A percentile compares a stretch with the other conserved stretches of the same genome.
Evolutionary conservation across 768 basidiomycete species (phyloP).

Genomic region (Mrakia blollopis): DNA sequence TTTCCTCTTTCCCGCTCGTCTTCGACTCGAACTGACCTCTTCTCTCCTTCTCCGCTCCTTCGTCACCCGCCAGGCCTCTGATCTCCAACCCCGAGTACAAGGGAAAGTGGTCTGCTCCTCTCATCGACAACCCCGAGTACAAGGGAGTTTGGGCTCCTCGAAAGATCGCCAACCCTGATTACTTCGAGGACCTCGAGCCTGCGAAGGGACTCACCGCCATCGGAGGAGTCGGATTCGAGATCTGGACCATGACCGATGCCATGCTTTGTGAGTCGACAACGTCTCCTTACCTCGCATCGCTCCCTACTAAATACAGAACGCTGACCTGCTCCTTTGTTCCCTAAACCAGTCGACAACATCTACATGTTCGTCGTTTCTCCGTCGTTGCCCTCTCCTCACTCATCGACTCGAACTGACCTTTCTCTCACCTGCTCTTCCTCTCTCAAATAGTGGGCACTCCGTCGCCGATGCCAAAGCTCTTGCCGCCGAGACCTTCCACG

Average conservation of each 20-base stretch:
- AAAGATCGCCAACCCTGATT: slow-evolving; percentile 83
- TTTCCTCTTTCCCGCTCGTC: not conserved
- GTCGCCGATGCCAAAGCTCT: slow-evolving; percentile 74
- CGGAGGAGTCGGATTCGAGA: slow-evolving; percentile 92
- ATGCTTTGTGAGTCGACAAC: slow-evolving; percentile 74
- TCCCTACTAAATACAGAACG: not conserved
- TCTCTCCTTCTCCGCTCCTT: not conserved
- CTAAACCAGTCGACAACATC: slow-evolving; percentile 49
- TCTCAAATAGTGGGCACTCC: slow-evolving; percentile 61
- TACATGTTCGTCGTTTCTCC: slow-evolving; percentile 52
- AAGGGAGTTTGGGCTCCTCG: slow-evolving; percentile 89
- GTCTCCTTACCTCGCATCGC: slow-evolving; percentile 2
- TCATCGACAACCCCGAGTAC: slow-evolving; percentile 96
- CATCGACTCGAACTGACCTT: not conserved
- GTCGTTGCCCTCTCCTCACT: not conserved
- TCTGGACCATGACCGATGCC: slow-evolving; percentile 96
- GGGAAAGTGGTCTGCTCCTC: slow-evolving; percentile 94
- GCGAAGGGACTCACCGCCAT: slow-evolving; percentile 76
- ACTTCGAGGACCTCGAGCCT: slow-evolving; percentile 80
- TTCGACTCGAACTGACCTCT: not conserved
- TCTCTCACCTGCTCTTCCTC: not conserved
- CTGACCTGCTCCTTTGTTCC: not conserved
- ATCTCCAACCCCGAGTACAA: slow-evolving; percentile 93
- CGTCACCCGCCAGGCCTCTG: slow-evolving; percentile 54
- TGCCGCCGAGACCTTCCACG: slow-evolving; percentile 79